Evolutionary conservation across 2,329 filamentous ascomycete genomes (phyloP).

Genomic region (Talaromyces sp.): DNA sequence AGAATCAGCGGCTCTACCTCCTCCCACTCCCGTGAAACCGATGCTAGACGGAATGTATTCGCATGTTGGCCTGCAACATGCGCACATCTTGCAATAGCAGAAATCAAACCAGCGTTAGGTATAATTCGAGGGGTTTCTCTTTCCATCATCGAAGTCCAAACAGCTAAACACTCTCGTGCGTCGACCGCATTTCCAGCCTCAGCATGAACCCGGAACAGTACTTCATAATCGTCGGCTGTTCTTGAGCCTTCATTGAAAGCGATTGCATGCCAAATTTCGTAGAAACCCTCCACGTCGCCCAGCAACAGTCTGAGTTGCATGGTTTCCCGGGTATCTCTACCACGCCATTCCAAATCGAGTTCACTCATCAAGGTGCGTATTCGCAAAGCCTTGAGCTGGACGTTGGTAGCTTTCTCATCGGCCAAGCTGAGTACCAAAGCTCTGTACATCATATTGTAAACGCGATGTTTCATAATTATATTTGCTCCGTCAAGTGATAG

Average conservation of each 20-base stretch:
- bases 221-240: slow-evolving; percentile 53
- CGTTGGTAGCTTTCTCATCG: background rate
- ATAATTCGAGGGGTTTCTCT: slow-evolving; percentile 52
- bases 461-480: slow-evolving; percentile 43
- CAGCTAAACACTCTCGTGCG: slow-evolving; percentile 51
- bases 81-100: slow-evolving; percentile 34
- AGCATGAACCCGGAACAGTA: slow-evolving; percentile 52
- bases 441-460: slow-evolving; percentile 47
- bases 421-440: slow-evolving; percentile 31
- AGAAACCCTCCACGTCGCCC: slow-evolving; percentile 56
- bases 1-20: slow-evolving; percentile 1
- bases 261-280: slow-evolving; percentile 58
- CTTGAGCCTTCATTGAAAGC: slow-evolving; percentile 51
- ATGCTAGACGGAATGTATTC: background rate
- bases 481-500: slow-evolving; percentile 40
- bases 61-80: slow-evolving; percentile 3
- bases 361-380: slow-evolving; percentile 29
- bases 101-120: slow-evolving; percentile 43
- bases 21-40: background rate
- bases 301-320: slow-evolving; percentile 38
- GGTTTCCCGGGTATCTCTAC: background rate
- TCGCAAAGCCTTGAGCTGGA: slow-evolving; percentile 16
- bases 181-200: slow-evolving; percentile 40
- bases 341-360: background rate
- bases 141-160: slow-evolving; percentile 59